Conservation (phyloP, 208 protist species). For the Crithidia brevicula region DNA sequence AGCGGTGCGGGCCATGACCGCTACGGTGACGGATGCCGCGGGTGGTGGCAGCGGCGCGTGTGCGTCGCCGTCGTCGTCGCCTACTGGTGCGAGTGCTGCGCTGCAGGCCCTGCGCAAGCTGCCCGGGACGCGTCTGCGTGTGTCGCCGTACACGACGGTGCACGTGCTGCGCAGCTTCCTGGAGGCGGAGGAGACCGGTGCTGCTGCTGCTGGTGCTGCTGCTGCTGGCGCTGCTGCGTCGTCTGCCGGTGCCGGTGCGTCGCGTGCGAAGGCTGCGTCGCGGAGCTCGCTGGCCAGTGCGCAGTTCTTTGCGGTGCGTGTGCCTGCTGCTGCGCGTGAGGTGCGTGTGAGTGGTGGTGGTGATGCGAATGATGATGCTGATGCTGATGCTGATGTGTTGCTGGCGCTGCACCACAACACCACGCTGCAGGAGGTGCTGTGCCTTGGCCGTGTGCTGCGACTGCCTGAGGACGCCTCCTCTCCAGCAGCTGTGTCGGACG, state of each 20-base stretch:
- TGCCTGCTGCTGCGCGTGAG: slow-evolving; percentile 3
- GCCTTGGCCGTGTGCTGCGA: slow-evolving; percentile 3
- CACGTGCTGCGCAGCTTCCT: slow-evolving; percentile 22
- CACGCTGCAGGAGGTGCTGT: slow-evolving; percentile 26
- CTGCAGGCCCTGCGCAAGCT: slow-evolving; percentile 19
- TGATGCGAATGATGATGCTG: not conserved
- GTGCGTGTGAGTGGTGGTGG: too few relatives aligned
- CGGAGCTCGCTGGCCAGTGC: slow-evolving; percentile 11
- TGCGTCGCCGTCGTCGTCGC: not conserved
- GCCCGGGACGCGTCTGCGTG: slow-evolving; percentile 17
- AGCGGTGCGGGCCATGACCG: not conserved
- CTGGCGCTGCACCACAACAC: slow-evolving; percentile 16
- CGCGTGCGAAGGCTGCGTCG: not conserved
- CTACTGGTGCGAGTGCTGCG: too few relatives aligned
- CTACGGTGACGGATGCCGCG: too few relatives aligned
- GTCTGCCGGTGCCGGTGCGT: not conserved
- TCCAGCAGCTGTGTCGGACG: slow-evolving; percentile 4
- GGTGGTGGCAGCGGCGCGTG: not conserved
- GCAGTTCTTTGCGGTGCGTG: slow-evolving; percentile 26
- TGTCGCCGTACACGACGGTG: slow-evolving; percentile 27
- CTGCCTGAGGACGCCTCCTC: not conserved
- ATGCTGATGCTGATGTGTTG: not conserved
- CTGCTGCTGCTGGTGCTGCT: too few relatives aligned
- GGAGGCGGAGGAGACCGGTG: slow-evolving; percentile 16
- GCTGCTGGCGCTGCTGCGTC: slow-evolving; percentile 3